Conservation (phyloP, 257 asterid genomes). For the Lycium ferocissimum region DNA sequence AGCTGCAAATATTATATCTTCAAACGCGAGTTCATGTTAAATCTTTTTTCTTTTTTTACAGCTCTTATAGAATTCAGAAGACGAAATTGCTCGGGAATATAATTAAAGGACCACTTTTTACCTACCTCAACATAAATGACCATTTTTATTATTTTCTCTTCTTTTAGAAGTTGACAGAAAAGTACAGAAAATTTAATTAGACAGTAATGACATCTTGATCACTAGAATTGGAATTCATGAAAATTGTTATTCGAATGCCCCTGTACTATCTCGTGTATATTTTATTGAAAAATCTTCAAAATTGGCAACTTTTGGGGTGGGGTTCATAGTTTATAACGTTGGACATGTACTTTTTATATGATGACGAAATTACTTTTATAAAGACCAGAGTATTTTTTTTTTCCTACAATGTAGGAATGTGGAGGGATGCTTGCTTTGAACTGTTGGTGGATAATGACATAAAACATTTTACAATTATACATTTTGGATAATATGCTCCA, state of each 20-base stretch:
- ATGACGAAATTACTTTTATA: not conserved
- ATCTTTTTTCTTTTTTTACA: too few relatives aligned
- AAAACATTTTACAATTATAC: not conserved
- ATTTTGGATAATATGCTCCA: not conserved
- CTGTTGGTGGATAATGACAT: not conserved
- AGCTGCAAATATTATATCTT: too few relatives aligned
- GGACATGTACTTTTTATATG: not conserved
- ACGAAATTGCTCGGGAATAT: too few relatives aligned
- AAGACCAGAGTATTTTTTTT: not conserved
- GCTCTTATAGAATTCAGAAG: too few relatives aligned
- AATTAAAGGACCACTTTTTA: too few relatives aligned
- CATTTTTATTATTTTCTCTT: too few relatives aligned
- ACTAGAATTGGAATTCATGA: not conserved
- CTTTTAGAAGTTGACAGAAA: too few relatives aligned
- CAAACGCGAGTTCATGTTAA: too few relatives aligned
- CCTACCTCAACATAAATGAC: too few relatives aligned
- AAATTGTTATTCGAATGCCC: not conserved
- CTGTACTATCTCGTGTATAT: not conserved
- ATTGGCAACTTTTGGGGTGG: not conserved
- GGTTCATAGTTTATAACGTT: not conserved
- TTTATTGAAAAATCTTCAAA: not conserved
- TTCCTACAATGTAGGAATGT: not conserved
- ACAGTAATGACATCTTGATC: too few relatives aligned
- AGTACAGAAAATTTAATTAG: not conserved
- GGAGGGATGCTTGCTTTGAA: not conserved